A percentile compares a stretch with the other conserved stretches of the same genome.
These are phyloP conservation scores for Phytophthora fragariae DNA, from an alignment of 352 stramenopile genomes.

Conservation along the genomic window DNA sequence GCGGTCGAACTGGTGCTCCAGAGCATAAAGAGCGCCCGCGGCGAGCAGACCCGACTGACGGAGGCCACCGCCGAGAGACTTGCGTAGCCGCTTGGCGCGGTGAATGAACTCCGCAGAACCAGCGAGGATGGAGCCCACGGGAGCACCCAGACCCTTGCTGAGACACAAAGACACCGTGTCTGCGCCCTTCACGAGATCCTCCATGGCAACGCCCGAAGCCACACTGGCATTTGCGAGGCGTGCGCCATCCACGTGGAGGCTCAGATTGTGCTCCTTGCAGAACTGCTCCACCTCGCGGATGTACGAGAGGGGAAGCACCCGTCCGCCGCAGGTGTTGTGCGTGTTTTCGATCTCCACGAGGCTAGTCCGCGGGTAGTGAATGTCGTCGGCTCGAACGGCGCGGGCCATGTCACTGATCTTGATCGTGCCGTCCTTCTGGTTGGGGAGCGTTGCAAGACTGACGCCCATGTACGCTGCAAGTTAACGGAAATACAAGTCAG, in stretches of 20 bases:
- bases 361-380: slow-evolving; percentile 83
- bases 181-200: slow-evolving; percentile 80
- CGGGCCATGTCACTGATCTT: slow-evolving; percentile 76
- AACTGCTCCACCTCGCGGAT: slow-evolving; percentile 78
- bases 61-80: slow-evolving; percentile 97
- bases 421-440: slow-evolving; percentile 86
- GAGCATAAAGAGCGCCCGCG: slow-evolving; percentile 89
- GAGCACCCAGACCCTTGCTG: slow-evolving; percentile 95
- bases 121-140: slow-evolving; percentile 94
- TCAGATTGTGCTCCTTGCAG: slow-evolving; percentile 79
- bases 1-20: slow-evolving; percentile 88
- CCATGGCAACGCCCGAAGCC: slow-evolving; percentile 65
- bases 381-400: slow-evolving; percentile 75
- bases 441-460: slow-evolving; percentile 83
- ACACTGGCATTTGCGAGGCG: slow-evolving; percentile 96
- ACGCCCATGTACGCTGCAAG: slow-evolving; percentile 88
- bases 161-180: slow-evolving; percentile 96
- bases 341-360: slow-evolving; percentile 98
- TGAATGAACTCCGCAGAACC: slow-evolving; percentile 89
- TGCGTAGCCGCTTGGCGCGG: slow-evolving; percentile 92
- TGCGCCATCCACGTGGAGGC: slow-evolving; percentile 96
- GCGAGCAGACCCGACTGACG: slow-evolving; percentile 95
- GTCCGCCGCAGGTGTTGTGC: slow-evolving; percentile 97
- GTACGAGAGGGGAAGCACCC: slow-evolving; percentile 87
- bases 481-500: slow-evolving; percentile 9